phyloP scores from a whole-genome alignment of 805 yeast genomes.

The Pichia insulana region DNA sequence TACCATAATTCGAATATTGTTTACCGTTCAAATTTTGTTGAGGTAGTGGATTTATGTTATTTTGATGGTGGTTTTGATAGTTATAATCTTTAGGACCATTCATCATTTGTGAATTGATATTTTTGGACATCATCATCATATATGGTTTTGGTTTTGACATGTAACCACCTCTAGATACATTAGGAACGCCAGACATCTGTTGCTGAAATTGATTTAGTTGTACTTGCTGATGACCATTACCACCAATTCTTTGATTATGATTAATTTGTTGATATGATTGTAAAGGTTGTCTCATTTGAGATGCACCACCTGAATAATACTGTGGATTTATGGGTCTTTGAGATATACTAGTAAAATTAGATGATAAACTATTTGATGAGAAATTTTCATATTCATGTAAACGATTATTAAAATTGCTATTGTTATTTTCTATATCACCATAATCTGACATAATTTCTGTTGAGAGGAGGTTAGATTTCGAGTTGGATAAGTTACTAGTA shows the following conservation, averaged over 20 bases:
- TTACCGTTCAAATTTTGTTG: too few species aligned
- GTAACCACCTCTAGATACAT: neutral
- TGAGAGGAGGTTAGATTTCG: neutral
- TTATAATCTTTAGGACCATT: neutral
- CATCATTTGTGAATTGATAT: neutral
- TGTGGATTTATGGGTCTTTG: conserved; percentile 63
- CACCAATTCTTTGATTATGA: conserved; percentile 10
- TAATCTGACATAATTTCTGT: neutral
- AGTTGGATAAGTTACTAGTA: neutral
- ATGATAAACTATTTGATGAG: conserved; percentile 18
- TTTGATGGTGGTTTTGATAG: neutral
- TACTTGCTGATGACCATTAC: conserved; percentile 12
- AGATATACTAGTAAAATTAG: conserved; percentile 72
- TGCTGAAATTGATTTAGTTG: conserved; percentile 4
- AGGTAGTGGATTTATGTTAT: neutral
- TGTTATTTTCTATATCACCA: neutral
- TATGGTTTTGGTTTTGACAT: conserved; percentile 8
- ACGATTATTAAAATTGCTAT: neutral
- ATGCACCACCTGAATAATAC: conserved; percentile 22
- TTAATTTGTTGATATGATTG: conserved; percentile 8
- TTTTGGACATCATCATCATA: conserved; percentile 7
- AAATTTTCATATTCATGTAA: neutral
- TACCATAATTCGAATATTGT: neutral
- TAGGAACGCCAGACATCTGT: conserved; percentile 5
- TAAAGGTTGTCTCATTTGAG: conserved; percentile 1